Base-by-base conservation (phyloP, 2,329 filamentous ascomycete genomes). In the Hypomyces perniciosus region DNA sequence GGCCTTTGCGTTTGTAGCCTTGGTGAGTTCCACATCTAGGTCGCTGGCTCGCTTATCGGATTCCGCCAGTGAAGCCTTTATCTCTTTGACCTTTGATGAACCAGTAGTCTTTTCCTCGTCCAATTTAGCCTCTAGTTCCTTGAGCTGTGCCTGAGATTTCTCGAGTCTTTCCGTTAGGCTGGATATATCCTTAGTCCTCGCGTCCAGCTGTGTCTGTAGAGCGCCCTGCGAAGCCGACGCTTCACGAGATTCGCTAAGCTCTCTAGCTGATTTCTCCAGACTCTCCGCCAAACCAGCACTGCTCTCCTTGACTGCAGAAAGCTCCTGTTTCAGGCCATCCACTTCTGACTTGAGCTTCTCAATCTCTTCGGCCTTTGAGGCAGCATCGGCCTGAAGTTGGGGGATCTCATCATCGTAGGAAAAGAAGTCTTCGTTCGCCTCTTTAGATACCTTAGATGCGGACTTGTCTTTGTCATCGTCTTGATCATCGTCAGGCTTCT, bases 361-460 rank as follows among this genome's bases (percentile, higher is more conserved):
- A 35, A 93, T 82, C 66, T 92, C 84, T 39, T 81, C 79, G 8
- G 84, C 74, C 61, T 86, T 88, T 51, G 84, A 79, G 46, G 83
- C 77, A 4, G 93, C 67, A 58, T 93, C 86, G 1, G 80, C 77
- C 61, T 95, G 86, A n/a, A 96, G 71, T 48, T 88, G 82, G 3
- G 88, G 87, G 10, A 95, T 76, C 68, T 97, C 92, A 46, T 86
- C 85, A 52, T 97, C 91, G 60, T 90, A 95, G 0, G 90, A 96
- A 69, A 96, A 96, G 68, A 96, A 86, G 44, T 95, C 88, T 56
- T 91, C 87, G 13, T 68, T 71, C 4, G 69, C 66, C 3, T 64
- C 58, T 31, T 67, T 63, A 6, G 63, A 57, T 20, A 61, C 59
- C 43, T 68, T 58, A 5, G 72, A 2, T 12, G 29, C 37, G 8